Percentiles rank a stretch among this genome's conserved stretches.
Evolutionary conservation across 1,284 basidiomycete species (phyloP).

Genomic region (Cystobasidium slooffiae): DNA sequence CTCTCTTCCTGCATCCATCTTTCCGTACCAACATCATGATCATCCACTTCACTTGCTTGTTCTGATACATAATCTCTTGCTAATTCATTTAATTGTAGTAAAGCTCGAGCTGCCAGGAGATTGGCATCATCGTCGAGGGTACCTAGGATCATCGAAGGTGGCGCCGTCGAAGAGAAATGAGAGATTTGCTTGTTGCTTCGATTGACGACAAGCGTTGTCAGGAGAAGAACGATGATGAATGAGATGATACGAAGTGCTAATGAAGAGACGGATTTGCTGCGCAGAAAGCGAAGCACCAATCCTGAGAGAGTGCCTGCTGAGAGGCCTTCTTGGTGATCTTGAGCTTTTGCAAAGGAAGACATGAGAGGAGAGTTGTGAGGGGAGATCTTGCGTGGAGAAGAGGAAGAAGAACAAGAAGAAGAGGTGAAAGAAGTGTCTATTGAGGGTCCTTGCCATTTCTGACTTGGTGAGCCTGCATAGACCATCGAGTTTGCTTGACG

Average conservation of each 20-base stretch:
- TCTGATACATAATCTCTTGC: neutral
- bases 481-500: constrained; percentile 1
- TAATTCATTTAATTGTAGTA: neutral
- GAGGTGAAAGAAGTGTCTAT: neutral
- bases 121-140: neutral
- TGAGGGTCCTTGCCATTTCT: neutral
- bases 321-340: neutral
- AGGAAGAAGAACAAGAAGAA: neutral
- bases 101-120: neutral
- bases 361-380: constrained; percentile 11
- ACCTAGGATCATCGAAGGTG: neutral
- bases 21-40: neutral
- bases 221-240: neutral
- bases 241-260: neutral
- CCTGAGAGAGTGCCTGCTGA: neutral
- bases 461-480: neutral
- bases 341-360: neutral
- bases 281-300: neutral
- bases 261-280: neutral
- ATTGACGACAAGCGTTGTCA: neutral
- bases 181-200: neutral
- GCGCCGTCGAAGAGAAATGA: neutral
- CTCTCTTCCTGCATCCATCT: neutral
- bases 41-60: neutral
- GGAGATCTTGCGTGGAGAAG: neutral